These are phyloP conservation scores for Linanthus parryae DNA, from an alignment of 148 eudicot genomes.

Conservation along the genomic window DNA sequence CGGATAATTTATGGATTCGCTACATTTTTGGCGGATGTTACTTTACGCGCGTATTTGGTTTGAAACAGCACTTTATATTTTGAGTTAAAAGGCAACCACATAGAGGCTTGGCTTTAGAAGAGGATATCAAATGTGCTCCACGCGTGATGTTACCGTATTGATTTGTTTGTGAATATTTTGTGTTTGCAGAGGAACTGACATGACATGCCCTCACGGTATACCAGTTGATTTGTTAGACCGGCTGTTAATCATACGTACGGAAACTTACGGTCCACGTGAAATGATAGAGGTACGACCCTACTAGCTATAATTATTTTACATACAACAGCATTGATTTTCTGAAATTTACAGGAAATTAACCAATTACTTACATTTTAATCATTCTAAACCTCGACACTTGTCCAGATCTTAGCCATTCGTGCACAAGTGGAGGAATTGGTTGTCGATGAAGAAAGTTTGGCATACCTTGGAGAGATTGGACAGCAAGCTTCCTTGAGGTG, in stretches of 20 bases:
- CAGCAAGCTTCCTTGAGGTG: slow-evolving; percentile 90
- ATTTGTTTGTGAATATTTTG: too few relatives aligned
- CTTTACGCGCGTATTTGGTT: too few relatives aligned
- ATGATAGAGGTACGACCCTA: slow-evolving; percentile 83
- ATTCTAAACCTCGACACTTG: slow-evolving; percentile 5
- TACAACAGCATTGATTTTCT: neutral
- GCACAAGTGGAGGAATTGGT: slow-evolving; percentile 90
- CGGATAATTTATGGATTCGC: too few relatives aligned
- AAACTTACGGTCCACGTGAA: slow-evolving; percentile 91
- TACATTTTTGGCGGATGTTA: too few relatives aligned
- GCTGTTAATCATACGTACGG: slow-evolving; percentile 71
- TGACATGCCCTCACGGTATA: slow-evolving; percentile 93
- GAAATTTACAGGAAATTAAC: neutral
- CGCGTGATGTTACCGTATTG: too few relatives aligned
- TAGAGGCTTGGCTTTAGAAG: too few relatives aligned
- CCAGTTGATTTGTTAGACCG: slow-evolving; percentile 92
- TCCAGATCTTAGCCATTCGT: slow-evolving; percentile 89
- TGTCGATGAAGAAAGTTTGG: slow-evolving; percentile 90
- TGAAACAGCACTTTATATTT: too few relatives aligned
- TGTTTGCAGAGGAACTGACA: slow-evolving; percentile 86
- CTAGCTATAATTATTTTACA: neutral
- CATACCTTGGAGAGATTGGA: slow-evolving; percentile 85
- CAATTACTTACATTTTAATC: neutral
- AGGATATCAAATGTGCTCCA: too few relatives aligned
- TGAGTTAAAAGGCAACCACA: too few relatives aligned